Conservation (phyloP, 2,329 filamentous ascomycete species). For the Plenodomus biglobosus region DNA sequence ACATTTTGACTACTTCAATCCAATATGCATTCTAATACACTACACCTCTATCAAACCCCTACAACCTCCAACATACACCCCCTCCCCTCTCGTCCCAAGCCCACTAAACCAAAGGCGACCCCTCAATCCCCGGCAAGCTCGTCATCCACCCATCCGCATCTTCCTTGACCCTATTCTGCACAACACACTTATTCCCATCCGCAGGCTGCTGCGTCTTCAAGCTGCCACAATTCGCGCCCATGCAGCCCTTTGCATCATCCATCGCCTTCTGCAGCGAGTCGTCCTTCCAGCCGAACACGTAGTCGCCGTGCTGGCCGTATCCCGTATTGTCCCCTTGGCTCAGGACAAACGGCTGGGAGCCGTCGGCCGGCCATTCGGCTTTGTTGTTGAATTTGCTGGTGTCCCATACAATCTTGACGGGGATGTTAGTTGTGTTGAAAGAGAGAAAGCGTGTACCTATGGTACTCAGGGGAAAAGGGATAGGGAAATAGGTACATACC, state of each 20-base stretch:
- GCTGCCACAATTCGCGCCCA: constrained; percentile 24
- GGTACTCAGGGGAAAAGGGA: not conserved
- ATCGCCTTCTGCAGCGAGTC: constrained; percentile 35
- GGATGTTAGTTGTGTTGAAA: not conserved
- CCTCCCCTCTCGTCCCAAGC: no score
- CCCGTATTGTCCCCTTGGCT: constrained; percentile 26
- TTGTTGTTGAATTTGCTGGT: constrained; percentile 31
- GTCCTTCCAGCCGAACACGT: constrained; percentile 38
- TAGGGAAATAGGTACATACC: constrained; percentile 14
- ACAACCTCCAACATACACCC: no score
- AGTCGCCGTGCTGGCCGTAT: constrained; percentile 31
- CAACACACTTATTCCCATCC: constrained; percentile 20
- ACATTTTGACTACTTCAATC: no score
- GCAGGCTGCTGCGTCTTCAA: constrained; percentile 24
- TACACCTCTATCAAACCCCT: no score
- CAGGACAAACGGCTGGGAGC: constrained; percentile 10
- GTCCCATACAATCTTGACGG: constrained; percentile 39
- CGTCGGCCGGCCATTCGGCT: not conserved
- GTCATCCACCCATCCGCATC: constrained; percentile 24
- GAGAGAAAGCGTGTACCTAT: no score
- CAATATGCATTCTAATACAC: no score
- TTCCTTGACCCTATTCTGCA: constrained; percentile 22
- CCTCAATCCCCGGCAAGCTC: constrained; percentile 14
- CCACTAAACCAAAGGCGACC: not conserved
- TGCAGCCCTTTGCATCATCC: constrained; percentile 28